Conservation (phyloP, 225 moss, liverwort and hornwort genomes). For the Pleurozium schreberi region DNA sequence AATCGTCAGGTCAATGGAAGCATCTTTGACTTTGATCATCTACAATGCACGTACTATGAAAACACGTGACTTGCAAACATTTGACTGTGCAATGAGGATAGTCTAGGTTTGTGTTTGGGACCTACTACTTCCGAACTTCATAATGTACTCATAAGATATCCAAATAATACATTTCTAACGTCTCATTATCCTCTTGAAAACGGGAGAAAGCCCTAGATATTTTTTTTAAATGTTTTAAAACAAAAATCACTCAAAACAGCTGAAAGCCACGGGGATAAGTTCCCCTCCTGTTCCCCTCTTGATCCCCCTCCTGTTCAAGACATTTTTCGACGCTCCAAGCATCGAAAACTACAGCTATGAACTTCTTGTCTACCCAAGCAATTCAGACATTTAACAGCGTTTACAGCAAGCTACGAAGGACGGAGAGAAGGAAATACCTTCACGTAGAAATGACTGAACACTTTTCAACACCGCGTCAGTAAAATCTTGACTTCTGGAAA, state of each 20-base stretch:
- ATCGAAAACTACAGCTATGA: background rate
- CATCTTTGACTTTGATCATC: background rate
- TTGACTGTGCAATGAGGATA: background rate
- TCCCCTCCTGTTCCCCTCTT: no score
- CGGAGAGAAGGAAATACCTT: constrained; percentile 30
- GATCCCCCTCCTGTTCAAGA: background rate
- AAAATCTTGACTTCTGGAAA: constrained; percentile 42
- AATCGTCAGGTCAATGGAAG: background rate
- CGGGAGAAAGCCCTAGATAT: no score
- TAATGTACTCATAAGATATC: background rate
- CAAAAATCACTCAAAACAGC: background rate
- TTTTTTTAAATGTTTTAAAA: background rate
- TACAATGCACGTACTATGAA: background rate
- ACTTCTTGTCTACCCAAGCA: background rate
- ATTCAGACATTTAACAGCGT: background rate
- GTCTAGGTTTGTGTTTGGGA: background rate
- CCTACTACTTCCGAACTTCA: background rate
- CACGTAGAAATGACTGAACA: constrained; percentile 25
- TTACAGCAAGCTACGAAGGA: background rate
- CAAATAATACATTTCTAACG: background rate
- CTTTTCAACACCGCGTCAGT: constrained; percentile 25
- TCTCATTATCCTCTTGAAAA: background rate
- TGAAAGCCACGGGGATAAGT: background rate
- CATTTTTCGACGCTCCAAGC: background rate
- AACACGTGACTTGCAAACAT: background rate